These are phyloP conservation scores for Priceomyces melissophilus DNA, from an alignment of 805 yeast species.

Conservation along the genomic window DNA sequence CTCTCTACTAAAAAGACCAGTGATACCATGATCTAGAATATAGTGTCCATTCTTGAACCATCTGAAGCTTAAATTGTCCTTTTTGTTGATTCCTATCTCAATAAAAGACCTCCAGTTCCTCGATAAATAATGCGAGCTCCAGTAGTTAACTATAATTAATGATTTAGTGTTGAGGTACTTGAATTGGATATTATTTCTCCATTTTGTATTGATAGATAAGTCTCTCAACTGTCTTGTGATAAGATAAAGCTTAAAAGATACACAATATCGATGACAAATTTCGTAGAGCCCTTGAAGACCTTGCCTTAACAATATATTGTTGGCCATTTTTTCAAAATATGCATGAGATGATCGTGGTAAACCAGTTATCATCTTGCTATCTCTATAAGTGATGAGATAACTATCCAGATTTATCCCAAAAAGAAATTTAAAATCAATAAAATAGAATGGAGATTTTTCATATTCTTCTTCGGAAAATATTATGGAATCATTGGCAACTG, in stretches of 20 bases:
- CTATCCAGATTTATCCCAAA: slow-evolving; percentile 46
- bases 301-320: slow-evolving; percentile 44
- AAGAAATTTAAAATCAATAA: slow-evolving; percentile 70
- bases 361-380: slow-evolving; percentile 22
- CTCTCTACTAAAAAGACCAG: slow-evolving; percentile 5
- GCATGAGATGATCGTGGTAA: slow-evolving; percentile 30
- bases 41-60: slow-evolving; percentile 63
- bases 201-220: slow-evolving; percentile 42
- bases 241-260: slow-evolving; percentile 60
- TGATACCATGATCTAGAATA: slow-evolving; percentile 13
- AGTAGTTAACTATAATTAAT: slow-evolving; percentile 57
- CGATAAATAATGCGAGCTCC: slow-evolving; percentile 47
- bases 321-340: slow-evolving; percentile 54
- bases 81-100: slow-evolving; percentile 56
- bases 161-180: slow-evolving; percentile 53
- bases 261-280: slow-evolving; percentile 55
- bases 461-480: slow-evolving; percentile 49
- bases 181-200: slow-evolving; percentile 62
- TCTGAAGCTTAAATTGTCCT: slow-evolving; percentile 47
- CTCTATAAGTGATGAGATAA: slow-evolving; percentile 26
- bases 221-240: slow-evolving; percentile 55
- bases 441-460: slow-evolving; percentile 58
- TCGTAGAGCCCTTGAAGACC: slow-evolving; percentile 54
- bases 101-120: slow-evolving; percentile 50
- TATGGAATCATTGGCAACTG: slow-evolving; percentile 59